Evolutionary conservation across 202 grass and related monocot genomes (phyloP).

Genomic region (Setaria italica): DNA sequence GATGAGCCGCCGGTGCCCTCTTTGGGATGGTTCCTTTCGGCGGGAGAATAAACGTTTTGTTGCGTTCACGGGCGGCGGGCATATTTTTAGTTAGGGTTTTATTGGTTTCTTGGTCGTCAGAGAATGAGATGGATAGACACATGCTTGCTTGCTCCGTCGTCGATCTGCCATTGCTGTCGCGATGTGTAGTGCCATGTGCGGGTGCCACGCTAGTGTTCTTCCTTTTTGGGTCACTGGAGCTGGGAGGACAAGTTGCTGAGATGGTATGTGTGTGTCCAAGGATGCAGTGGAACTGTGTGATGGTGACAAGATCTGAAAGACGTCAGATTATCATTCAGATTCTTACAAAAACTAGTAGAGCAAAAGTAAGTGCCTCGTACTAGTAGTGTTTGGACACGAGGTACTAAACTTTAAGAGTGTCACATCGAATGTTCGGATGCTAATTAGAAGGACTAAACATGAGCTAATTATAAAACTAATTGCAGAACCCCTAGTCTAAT

Average conservation of each 20-base stretch:
- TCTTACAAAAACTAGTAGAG: not conserved
- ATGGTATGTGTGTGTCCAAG: no score
- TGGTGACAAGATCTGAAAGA: not conserved
- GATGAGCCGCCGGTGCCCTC: not conserved
- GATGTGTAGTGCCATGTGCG: not conserved
- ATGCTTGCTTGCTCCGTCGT: not conserved
- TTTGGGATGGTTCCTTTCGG: not conserved
- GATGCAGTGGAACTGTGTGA: no score
- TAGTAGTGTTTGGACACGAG: no score
- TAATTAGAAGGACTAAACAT: no score
- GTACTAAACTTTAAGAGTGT: no score
- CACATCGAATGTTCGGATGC: no score
- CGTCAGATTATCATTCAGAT: not conserved
- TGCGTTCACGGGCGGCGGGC: not conserved
- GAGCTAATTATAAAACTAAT: no score
- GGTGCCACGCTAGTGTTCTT: no score
- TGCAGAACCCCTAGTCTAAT: no score
- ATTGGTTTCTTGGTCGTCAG: not conserved
- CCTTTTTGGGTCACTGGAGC: no score
- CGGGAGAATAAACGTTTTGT: conserved; percentile 22
- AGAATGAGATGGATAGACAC: not conserved
- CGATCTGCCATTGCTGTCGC: conserved; percentile 6
- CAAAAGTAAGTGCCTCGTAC: not conserved
- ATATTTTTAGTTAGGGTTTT: conserved; percentile 2
- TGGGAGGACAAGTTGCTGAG: no score